Evolutionary conservation across 139 green algal genomes (phyloP).

Genomic region (Pseudopediastrum boryanum): DNA sequence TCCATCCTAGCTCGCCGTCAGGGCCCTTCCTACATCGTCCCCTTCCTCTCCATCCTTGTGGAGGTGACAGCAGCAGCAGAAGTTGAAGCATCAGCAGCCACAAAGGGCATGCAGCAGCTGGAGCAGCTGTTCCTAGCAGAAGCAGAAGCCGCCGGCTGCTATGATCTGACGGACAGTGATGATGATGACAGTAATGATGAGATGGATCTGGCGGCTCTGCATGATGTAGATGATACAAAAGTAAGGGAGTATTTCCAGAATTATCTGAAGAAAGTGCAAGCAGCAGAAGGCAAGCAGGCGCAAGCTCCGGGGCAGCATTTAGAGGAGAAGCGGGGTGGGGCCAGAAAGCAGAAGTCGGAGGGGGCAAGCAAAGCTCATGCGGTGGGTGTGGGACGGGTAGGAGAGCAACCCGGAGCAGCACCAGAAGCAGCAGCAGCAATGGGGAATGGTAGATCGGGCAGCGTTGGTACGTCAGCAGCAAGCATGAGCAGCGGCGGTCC

Average conservation of each 20-base stretch:
- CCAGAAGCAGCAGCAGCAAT: background rate
- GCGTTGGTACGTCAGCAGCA: background rate
- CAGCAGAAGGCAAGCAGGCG: background rate
- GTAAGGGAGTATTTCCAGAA: slow-evolving; percentile 44
- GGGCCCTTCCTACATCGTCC: slow-evolving; percentile 51
- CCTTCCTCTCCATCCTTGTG: slow-evolving; percentile 51
- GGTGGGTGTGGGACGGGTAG: background rate
- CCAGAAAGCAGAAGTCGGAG: background rate
- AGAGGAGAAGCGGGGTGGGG: background rate
- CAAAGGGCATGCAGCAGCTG: background rate
- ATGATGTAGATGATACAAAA: background rate
- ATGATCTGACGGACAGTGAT: background rate
- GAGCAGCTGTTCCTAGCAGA: background rate
- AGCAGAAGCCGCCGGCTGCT: slow-evolving; percentile 8
- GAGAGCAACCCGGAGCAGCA: background rate
- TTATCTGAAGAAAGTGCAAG: background rate
- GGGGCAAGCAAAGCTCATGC: background rate
- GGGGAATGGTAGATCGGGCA: too few relatives aligned
- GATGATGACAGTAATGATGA: background rate
- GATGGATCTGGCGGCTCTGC: background rate
- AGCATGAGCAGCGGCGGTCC: background rate
- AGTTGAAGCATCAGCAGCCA: slow-evolving; percentile 21
- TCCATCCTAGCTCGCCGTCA: slow-evolving; percentile 63
- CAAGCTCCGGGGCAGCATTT: background rate
- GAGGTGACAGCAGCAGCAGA: slow-evolving; percentile 26